Conservation (phyloP, 139 green algal species). For the Ettlia oleoabundans region DNA sequence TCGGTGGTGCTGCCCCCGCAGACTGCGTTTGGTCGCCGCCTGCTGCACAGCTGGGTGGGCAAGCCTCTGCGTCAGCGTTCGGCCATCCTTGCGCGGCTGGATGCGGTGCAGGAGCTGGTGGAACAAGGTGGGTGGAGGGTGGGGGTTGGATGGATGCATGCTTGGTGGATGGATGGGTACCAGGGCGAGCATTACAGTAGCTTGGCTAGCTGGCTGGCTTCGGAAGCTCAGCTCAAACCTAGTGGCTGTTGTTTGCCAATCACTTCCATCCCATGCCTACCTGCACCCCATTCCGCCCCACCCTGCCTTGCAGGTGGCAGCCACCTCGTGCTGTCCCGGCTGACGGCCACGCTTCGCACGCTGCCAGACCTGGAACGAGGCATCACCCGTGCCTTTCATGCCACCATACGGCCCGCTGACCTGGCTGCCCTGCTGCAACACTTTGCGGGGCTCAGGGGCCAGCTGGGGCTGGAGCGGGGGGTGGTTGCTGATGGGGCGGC, state of each 20-base stretch:
- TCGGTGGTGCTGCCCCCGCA: background rate
- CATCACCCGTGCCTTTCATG: constrained; percentile 75
- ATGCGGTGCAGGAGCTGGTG: constrained; percentile 81
- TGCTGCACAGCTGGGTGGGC: constrained; percentile 82
- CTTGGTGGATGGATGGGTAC: background rate
- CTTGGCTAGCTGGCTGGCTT: background rate
- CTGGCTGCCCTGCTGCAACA: constrained; percentile 58
- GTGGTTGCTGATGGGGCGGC: too few relatives aligned
- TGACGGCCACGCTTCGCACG: constrained; percentile 30
- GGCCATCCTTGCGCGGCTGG: constrained; percentile 64
- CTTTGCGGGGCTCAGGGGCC: constrained; percentile 30
- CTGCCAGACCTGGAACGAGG: constrained; percentile 82
- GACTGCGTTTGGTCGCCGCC: constrained; percentile 70
- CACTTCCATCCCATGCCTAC: too few relatives aligned
- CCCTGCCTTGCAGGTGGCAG: background rate
- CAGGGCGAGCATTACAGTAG: background rate
- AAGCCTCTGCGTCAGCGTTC: constrained; percentile 59
- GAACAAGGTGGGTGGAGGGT: constrained; percentile 2
- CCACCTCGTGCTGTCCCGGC: constrained; percentile 22
- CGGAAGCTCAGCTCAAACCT: too few relatives aligned
- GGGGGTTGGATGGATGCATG: background rate
- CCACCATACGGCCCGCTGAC: constrained; percentile 80
- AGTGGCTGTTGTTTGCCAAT: too few relatives aligned
- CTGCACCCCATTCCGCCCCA: background rate
- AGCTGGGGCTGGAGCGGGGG: constrained; percentile 27